phyloP scores from a whole-genome alignment of 192 early-diverging fungal species.

The Coemansia sp. region DNA sequence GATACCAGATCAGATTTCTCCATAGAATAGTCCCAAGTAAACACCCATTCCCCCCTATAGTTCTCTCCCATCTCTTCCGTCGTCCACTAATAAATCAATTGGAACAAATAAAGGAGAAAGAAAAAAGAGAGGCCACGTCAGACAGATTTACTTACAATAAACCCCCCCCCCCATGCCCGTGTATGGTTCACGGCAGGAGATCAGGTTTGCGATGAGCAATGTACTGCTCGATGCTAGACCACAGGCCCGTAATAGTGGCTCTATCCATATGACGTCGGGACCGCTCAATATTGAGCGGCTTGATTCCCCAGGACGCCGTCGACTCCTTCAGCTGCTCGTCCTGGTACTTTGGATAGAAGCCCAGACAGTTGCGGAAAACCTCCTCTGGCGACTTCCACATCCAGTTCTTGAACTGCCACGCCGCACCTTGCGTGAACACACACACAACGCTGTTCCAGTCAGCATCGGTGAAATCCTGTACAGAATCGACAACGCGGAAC shows the following conservation, averaged over 20 bases:
- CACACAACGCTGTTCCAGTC: constrained; percentile 91
- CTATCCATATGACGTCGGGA: constrained; percentile 49
- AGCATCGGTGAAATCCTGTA: constrained; percentile 66
- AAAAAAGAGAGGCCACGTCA: no score
- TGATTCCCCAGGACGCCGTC: constrained; percentile 28
- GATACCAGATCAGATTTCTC: not conserved
- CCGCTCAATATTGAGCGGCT: constrained; percentile 46
- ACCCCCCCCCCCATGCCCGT: not conserved
- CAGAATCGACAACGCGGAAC: constrained; percentile 82
- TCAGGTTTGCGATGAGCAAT: constrained; percentile 45
- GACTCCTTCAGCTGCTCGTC: constrained; percentile 46
- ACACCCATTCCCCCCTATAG: no score
- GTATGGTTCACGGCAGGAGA: constrained; percentile 14
- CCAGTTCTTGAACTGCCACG: constrained; percentile 96
- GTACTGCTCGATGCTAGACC: constrained; percentile 42
- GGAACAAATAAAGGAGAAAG: no score
- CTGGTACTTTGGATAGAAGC: constrained; percentile 58
- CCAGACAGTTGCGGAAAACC: constrained; percentile 76
- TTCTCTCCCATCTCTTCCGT: no score
- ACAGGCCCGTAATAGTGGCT: constrained; percentile 45
- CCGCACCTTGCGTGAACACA: constrained; percentile 87
- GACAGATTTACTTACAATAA: no score
- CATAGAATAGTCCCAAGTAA: no score
- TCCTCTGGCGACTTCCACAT: constrained; percentile 81
- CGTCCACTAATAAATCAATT: no score